Conservation (phyloP, 2,329 filamentous ascomycete species). For the Monilinia fructigena region DNA sequence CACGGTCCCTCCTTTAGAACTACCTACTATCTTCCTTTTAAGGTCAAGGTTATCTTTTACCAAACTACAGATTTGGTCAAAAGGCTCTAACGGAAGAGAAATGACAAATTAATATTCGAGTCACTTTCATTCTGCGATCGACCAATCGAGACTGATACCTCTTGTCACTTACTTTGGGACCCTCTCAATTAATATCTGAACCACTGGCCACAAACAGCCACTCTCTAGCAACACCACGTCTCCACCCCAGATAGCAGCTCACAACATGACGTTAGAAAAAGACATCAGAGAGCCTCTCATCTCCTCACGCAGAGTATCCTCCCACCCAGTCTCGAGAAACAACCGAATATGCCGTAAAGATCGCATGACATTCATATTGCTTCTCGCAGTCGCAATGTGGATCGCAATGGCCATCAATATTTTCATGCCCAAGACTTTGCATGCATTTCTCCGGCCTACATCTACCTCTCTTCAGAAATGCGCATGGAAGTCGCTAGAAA, state of each 20-base stretch:
- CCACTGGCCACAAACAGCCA: not conserved
- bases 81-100: not conserved
- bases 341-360: slow-evolving; percentile 2
- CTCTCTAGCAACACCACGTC: not conserved
- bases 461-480: slow-evolving; percentile 22
- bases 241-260: not conserved
- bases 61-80: not conserved
- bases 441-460: not conserved
- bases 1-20: slow-evolving; percentile 2
- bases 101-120: not conserved
- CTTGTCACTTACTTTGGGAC: not conserved
- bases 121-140: not conserved
- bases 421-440: not conserved
- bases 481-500: slow-evolving; percentile 29
- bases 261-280: slow-evolving; percentile 4
- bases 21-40: not conserved
- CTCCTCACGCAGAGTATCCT: not conserved
- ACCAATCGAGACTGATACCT: not conserved
- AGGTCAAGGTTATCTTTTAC: not conserved
- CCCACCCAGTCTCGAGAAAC: not conserved
- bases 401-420: not conserved
- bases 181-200: not conserved
- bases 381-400: not conserved
- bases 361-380: not conserved
- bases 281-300: not conserved